Conservation (phyloP, 2,329 filamentous ascomycete genomes). For the Botrytis pseudocinerea region DNA sequence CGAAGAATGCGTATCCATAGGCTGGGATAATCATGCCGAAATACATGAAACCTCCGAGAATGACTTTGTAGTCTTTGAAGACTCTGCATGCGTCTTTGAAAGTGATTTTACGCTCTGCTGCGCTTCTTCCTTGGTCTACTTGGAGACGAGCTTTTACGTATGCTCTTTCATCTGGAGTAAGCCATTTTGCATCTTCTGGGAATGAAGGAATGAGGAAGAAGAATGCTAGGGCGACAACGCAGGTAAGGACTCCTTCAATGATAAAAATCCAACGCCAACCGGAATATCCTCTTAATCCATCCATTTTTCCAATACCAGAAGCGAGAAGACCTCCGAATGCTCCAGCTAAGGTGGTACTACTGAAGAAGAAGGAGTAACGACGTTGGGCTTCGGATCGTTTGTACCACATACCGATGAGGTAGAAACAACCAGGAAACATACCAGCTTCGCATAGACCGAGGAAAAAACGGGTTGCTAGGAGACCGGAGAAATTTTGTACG, state of each 20-base stretch:
- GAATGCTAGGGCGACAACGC: conserved; percentile 60
- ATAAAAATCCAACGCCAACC: conserved; percentile 88
- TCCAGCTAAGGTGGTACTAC: conserved; percentile 73
- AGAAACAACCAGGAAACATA: conserved; percentile 75
- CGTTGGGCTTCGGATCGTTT: conserved; percentile 83
- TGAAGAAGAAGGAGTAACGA: conserved; percentile 93
- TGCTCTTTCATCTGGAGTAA: conserved; percentile 65
- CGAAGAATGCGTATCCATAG: conserved; percentile 77
- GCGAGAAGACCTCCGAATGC: conserved; percentile 87
- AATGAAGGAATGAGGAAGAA: conserved; percentile 73
- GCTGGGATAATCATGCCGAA: conserved; percentile 76
- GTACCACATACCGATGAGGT: conserved; percentile 88
- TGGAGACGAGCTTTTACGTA: conserved; percentile 67
- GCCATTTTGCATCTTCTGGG: conserved; percentile 72
- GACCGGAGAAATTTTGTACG: conserved; percentile 68
- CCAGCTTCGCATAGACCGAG: conserved; percentile 75
- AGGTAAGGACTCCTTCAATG: conserved; percentile 67
- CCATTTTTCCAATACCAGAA: conserved; percentile 86
- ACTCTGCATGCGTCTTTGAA: conserved; percentile 59
- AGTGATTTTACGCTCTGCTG: conserved; percentile 61
- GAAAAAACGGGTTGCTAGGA: conserved; percentile 82
- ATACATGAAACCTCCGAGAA: conserved; percentile 78
- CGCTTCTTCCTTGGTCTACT: conserved; percentile 68
- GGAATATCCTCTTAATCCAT: conserved; percentile 63
- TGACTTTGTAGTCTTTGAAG: conserved; percentile 73